Percentiles rank a stretch among this genome's conserved stretches.
phyloP scores from a whole-genome alignment of 2,329 filamentous ascomycete species.

The Alternaria arbusti region DNA sequence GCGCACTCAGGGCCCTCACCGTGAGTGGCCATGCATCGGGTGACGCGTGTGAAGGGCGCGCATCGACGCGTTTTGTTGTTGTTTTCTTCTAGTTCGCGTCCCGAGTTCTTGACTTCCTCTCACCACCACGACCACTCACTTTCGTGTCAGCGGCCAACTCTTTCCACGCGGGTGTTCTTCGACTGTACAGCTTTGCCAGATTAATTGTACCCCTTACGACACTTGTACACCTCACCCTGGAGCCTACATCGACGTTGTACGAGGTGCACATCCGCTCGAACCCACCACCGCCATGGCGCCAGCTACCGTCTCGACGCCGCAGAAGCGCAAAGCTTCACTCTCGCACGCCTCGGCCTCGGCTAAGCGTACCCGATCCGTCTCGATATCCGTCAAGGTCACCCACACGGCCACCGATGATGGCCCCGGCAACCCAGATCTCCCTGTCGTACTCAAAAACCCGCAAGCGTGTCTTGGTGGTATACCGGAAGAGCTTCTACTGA shows the following conservation, averaged over 20 bases:
- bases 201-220: not conserved
- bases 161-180: not conserved
- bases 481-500: slow-evolving; percentile 12
- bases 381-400: not conserved
- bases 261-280: not conserved
- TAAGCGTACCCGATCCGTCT: not conserved
- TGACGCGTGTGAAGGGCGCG: not conserved
- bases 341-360: not conserved
- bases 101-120: not conserved
- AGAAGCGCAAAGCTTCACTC: slow-evolving; percentile 7
- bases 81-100: not conserved
- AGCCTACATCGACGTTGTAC: not conserved
- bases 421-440: not conserved
- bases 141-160: not conserved
- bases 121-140: not conserved
- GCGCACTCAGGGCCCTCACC: not conserved
- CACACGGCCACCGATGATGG: not conserved
- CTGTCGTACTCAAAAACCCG: not conserved
- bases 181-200: not conserved
- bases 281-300: not conserved
- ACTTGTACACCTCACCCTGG: not conserved
- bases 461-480: slow-evolving; percentile 5
- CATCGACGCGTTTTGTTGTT: not conserved
- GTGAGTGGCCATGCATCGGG: not conserved
- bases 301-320: not conserved